A percentile compares a stretch with the other conserved stretches of the same genome.
These are phyloP conservation scores for Penicillium goetzii DNA, from an alignment of 495 filamentous ascomycete genomes.

Conservation along the genomic window DNA sequence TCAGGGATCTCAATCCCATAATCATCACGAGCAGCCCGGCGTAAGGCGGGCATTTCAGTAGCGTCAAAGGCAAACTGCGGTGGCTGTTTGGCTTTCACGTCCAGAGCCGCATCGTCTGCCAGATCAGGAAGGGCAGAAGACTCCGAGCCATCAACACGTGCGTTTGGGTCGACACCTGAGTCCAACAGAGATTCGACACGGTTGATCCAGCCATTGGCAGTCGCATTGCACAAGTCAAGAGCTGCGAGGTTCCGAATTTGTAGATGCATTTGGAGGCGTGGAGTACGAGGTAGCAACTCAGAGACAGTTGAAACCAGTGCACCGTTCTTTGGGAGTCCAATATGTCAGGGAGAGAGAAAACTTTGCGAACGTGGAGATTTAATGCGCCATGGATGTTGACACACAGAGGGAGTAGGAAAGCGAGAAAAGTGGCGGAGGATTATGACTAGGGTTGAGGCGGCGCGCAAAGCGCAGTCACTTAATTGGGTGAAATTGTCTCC, in stretches of 20 bases:
- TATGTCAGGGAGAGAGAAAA: no score
- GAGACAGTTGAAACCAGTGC: background rate
- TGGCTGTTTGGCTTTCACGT: background rate
- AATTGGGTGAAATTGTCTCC: no score
- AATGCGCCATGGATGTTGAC: no score
- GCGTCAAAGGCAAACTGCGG: background rate
- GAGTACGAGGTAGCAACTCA: background rate
- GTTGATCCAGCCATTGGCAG: background rate
- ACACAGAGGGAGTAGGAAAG: no score
- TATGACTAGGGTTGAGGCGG: no score
- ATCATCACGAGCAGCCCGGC: background rate
- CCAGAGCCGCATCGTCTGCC: background rate
- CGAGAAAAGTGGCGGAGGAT: no score
- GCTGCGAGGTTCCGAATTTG: background rate
- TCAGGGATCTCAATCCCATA: background rate
- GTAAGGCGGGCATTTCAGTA: background rate
- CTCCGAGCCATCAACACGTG: background rate
- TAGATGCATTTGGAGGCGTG: background rate
- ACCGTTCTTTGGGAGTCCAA: no score
- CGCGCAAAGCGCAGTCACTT: no score
- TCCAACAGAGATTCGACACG: conserved; percentile 1
- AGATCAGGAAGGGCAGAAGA: background rate
- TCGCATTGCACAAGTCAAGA: background rate
- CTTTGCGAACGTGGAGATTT: no score
- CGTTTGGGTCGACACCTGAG: background rate